Percentiles rank a stretch among this genome's conserved stretches.
Evolutionary conservation across 1,284 basidiomycete genomes (phyloP).

Genomic region (Ceratobasidium sp.): DNA sequence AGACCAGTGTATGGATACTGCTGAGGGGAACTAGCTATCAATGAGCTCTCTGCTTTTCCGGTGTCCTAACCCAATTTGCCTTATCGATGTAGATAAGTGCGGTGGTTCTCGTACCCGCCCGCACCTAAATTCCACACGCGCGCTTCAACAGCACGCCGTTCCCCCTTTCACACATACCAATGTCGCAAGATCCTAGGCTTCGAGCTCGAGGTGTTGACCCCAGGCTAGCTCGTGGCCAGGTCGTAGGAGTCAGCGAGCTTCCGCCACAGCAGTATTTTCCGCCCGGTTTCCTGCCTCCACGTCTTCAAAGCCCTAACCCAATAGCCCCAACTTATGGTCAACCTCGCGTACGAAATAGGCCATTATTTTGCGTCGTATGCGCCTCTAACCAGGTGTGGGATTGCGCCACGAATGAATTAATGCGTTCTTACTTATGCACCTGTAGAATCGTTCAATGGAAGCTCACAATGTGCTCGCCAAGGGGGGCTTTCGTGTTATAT

Average conservation of each 20-base stretch:
- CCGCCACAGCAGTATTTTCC: constrained; percentile 21
- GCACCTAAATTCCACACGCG: constrained; percentile 27
- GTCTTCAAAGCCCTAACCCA: constrained; percentile 42
- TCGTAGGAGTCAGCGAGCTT: constrained; percentile 26
- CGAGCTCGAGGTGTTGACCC: constrained; percentile 29
- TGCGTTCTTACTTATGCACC: constrained; percentile 12
- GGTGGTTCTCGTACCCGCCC: constrained; percentile 30
- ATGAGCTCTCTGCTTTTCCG: constrained; percentile 4
- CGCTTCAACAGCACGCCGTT: constrained; percentile 44
- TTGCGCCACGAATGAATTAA: not conserved
- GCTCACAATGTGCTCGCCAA: constrained; percentile 91
- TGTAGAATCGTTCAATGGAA: constrained; percentile 98
- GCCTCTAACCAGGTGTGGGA: constrained; percentile 91
- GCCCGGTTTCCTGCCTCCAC: constrained; percentile 15
- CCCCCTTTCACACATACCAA: constrained; percentile 2
- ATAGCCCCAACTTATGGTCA: constrained; percentile 29
- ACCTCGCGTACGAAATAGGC: constrained; percentile 58
- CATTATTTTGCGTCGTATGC: constrained; percentile 96
- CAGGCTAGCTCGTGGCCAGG: constrained; percentile 30
- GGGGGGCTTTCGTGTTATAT: constrained; percentile 91
- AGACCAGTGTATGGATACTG: constrained; percentile 60
- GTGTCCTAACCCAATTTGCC: constrained; percentile 27
- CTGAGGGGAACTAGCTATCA: constrained; percentile 35
- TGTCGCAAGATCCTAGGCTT: constrained; percentile 42
- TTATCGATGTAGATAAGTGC: constrained; percentile 40